Base-by-base conservation (phyloP, 2,329 filamentous ascomycete genomes). In the Ustilaginoidea virens region DNA sequence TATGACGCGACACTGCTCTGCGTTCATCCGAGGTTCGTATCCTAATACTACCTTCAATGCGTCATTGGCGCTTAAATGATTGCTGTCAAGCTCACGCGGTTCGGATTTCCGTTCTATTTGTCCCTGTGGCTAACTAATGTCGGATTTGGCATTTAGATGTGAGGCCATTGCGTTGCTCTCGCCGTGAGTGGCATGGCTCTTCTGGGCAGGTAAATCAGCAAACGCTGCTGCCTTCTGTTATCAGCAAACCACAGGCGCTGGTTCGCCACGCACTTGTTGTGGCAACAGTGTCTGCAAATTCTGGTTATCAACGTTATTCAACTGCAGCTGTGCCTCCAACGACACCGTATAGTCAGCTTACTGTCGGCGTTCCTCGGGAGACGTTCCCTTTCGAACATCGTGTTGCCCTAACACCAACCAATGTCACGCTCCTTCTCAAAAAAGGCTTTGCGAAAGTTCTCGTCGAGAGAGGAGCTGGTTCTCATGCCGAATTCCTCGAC, bases 341-440 rank as follows among this genome's bases (percentile, higher is more conserved):
- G 15, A 66, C 53, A 3, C 80, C 82, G 1, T 92, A 85, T 50
- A 58, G 66, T 13, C 61, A 74, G 25, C 65, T 92, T 32, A 79
- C 73, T 4, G 72, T 93, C 27, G 83, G 83, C 33, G 69, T 90
- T 4, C 82, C 82, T 10, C 71, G 68, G 33, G 85, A 93, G 52
- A 77, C 70, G n/a, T 83, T 69, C 43, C 69, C 74, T 1, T 71
- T 75, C 33, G 85, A 93, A 56, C 74, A 78, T 23, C 79, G 85
- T 28, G 83, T 92, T 10, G 81, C 85, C 17, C 65, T 92, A 32
- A 87, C 81, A 0, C 85, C 85, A 1, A 72, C 80, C 38, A 92
- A 92, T 56, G 80, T 85, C 11, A 68, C 75, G 2, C 58, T 92
- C 1, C 58, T 93, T 2, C 69, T 86, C 37, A 92, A 92, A 51